Evolutionary conservation across 2,329 filamentous ascomycete species (phyloP), one percentile per base, ranked within the genome.

Genomic region (Fonsecaea monophora): DNA sequence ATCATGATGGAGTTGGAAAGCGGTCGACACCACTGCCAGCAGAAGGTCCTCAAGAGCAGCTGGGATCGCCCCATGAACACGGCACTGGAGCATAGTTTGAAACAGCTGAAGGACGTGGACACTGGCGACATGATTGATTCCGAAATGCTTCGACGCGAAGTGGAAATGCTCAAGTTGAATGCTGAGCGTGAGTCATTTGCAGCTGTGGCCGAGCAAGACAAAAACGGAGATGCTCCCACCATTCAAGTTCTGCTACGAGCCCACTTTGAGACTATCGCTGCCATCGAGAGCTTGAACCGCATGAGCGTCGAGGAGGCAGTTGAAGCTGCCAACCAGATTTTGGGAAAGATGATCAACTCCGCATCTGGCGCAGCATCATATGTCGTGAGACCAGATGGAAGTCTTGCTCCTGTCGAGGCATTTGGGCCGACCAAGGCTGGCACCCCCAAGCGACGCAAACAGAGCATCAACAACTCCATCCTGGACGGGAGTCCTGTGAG

Each of bases 11-110:
- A 99, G 79, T 82, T 99, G 54, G 94, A 98, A 78, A 87, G 90
- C 73, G 97, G 93, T 78, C 85, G 94, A 68, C 92, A 97, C 70
- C 94, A 97, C 77, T 91, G 94, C 70, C 92, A 96, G 75, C 92
- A 97, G 75, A 89, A 89, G 73, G 78, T 98, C 60, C 86, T 90
- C 54, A 92, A 90, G 77, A 88, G 85, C 55, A 91, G 90, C 70
- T 99, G 95, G 95, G 92, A 97, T 70, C 89, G 92, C 60, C 87
- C 89, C 54, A 85, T 99, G 68, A 94, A 96, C 74, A 92, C 92
- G 1, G 95, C 95, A 4, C 84, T 98, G 38, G 90, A 94, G 68
- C 92, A 96, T 75, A 92, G 92, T 73, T 82, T 97, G 66, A 86
- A 88, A 68, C 93, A 96, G 74, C 85, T 99, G 38, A 85, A 86